These are phyloP conservation scores for Staphylotrichum longicolle DNA, from an alignment of 495 filamentous ascomycete genomes.

Conservation along the genomic window DNA sequence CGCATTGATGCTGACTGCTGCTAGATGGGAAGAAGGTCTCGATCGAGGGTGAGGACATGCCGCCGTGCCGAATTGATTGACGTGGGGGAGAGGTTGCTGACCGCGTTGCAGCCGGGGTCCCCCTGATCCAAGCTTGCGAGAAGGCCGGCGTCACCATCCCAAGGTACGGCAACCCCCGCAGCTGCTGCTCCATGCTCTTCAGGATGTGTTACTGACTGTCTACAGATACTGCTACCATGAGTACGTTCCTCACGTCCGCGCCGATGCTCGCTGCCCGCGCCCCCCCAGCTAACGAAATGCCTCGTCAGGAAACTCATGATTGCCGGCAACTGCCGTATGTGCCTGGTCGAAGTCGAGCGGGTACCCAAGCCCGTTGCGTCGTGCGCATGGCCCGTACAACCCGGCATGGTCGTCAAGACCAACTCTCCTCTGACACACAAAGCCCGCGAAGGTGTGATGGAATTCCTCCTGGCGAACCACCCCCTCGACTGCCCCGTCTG, in stretches of 20 bases:
- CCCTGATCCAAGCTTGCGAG: constrained; percentile 97
- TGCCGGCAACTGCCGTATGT: constrained; percentile 99
- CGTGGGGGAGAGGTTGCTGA: constrained; percentile 19
- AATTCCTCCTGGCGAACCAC: constrained; percentile 95
- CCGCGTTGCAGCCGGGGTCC: constrained; percentile 67
- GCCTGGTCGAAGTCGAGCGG: constrained; percentile 94
- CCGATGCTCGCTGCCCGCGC: constrained; percentile 16
- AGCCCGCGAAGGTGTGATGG: constrained; percentile 97
- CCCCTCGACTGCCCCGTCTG: constrained; percentile 97
- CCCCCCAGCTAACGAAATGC: constrained; percentile 35
- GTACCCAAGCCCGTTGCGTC: constrained; percentile 96
- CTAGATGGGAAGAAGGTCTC: constrained; percentile 95
- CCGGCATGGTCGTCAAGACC: constrained; percentile 98
- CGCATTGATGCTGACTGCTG: constrained; percentile 34
- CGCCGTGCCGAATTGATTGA: constrained; percentile 26
- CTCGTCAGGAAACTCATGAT: constrained; percentile 84
- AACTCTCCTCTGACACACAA: constrained; percentile 95
- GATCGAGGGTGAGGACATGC: constrained; percentile 70
- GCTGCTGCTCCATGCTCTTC: not conserved
- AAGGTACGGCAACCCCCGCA: constrained; percentile 50
- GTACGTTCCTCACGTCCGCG: constrained; percentile 46
- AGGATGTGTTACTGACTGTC: constrained; percentile 38
- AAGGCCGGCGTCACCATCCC: constrained; percentile 91
- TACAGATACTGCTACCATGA: constrained; percentile 98
- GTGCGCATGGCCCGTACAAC: constrained; percentile 97